These are phyloP conservation scores for Aspergillus piperis DNA, from an alignment of 2,329 filamentous ascomycete species.

Conservation along the genomic window DNA sequence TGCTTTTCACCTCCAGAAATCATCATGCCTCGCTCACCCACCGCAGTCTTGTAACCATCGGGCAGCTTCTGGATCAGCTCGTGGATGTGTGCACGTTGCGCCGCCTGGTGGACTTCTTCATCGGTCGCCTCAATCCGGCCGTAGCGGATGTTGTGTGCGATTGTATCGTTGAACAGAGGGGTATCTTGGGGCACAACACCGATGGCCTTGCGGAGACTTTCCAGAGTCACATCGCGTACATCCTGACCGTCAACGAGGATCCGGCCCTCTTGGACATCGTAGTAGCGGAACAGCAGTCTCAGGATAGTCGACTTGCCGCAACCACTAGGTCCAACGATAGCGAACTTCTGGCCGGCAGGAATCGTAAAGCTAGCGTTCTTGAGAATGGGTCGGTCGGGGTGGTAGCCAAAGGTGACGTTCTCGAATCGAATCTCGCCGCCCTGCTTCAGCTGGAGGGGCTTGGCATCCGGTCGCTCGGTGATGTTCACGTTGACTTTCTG, in stretches of 20 bases:
- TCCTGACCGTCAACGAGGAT: conserved; percentile 94
- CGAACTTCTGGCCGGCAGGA: conserved; percentile 92
- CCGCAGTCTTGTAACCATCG: conserved; percentile 86
- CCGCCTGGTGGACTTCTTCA: conserved; percentile 74
- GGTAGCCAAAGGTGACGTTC: conserved; percentile 92
- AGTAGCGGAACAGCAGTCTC: conserved; percentile 88
- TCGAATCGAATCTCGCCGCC: conserved; percentile 93
- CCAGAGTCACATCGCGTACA: conserved; percentile 76
- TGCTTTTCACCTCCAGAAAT: conserved; percentile 96
- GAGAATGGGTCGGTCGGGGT: conserved; percentile 81
- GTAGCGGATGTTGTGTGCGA: conserved; percentile 94
- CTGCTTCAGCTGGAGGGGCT: conserved; percentile 67
- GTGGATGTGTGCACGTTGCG: conserved; percentile 80
- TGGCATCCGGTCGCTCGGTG: conserved; percentile 73
- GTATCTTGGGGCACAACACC: conserved; percentile 98
- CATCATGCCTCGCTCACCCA: conserved; percentile 94
- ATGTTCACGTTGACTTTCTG: conserved; percentile 94
- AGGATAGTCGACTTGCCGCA: conserved; percentile 96
- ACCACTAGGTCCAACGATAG: conserved; percentile 90
- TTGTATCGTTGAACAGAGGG: conserved; percentile 93
- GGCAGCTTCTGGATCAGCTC: conserved; percentile 78
- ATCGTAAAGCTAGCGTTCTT: conserved; percentile 84
- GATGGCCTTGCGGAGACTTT: conserved; percentile 80
- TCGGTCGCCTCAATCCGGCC: conserved; percentile 75
- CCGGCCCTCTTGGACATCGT: conserved; percentile 80